Evolutionary conservation across 306 rosid species (phyloP).

Genomic region (Pyrus bretschneideri): DNA sequence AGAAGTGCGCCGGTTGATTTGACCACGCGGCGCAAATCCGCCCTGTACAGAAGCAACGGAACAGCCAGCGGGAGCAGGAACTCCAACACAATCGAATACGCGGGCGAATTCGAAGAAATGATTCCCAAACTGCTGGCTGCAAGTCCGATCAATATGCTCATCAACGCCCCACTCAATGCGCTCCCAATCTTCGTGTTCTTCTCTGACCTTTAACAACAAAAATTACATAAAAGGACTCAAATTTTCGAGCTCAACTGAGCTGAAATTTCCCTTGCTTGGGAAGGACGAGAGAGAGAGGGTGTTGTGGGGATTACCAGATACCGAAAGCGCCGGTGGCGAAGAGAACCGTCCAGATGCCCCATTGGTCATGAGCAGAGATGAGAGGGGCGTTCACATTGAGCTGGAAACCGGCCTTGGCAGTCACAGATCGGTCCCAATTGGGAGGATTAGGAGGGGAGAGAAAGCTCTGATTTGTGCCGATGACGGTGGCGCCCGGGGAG

Average conservation of each 20-base stretch:
- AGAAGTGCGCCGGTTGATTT: constrained; percentile 68
- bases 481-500: neutral
- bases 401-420: constrained; percentile 25
- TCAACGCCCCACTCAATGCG: constrained; percentile 63
- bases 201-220: constrained; percentile 44
- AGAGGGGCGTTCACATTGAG: constrained; percentile 34
- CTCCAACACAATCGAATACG: constrained; percentile 47
- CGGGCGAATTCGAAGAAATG: constrained; percentile 41
- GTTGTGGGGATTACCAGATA: constrained; percentile 37
- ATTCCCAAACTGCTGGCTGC: constrained; percentile 66
- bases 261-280: neutral
- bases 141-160: constrained; percentile 58
- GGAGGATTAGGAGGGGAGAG: constrained; percentile 1
- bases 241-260: neutral
- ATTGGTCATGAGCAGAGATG: constrained; percentile 54
- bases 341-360: constrained; percentile 71
- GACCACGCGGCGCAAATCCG: constrained; percentile 66
- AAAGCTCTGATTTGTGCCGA: neutral
- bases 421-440: constrained; percentile 5
- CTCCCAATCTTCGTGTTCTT: constrained; percentile 57
- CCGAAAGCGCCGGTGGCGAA: constrained; percentile 64
- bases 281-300: too few relatives aligned
- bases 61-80: constrained; percentile 58
- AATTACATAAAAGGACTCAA: neutral
- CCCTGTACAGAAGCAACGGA: constrained; percentile 61